These are phyloP conservation scores for Benincasa hispida DNA, from an alignment of 306 rosid genomes.

Conservation along the genomic window DNA sequence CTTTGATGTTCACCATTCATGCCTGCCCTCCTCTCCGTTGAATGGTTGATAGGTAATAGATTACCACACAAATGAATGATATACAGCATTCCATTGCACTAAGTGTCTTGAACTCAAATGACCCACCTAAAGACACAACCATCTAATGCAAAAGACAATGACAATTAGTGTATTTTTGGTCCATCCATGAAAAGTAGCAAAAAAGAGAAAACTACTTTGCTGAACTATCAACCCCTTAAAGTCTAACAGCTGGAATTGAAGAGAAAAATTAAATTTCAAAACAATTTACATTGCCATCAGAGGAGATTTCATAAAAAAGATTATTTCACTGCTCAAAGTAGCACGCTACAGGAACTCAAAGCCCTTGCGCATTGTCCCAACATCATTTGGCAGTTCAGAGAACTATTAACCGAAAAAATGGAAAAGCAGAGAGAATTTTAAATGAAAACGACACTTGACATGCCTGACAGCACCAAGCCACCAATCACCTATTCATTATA, in stretches of 20 bases:
- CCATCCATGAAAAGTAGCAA: background rate
- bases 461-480: background rate
- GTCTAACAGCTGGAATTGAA: background rate
- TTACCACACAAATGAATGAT: background rate
- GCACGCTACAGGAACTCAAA: conserved; percentile 26
- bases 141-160: background rate
- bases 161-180: background rate
- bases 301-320: conserved; percentile 20
- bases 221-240: background rate
- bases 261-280: background rate
- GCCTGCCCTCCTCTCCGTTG: background rate
- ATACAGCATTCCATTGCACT: background rate
- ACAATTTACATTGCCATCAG: conserved; percentile 30
- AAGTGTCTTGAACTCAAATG: background rate
- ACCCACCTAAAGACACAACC: background rate
- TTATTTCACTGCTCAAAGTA: background rate
- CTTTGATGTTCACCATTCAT: background rate
- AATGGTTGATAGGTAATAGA: background rate
- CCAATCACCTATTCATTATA: too few species aligned
- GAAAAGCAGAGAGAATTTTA: background rate
- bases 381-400: conserved; percentile 26
- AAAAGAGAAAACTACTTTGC: background rate
- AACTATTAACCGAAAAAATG: background rate
- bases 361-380: conserved; percentile 48
- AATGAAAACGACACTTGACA: background rate